Percentiles rank a stretch among this genome's conserved stretches.
These are phyloP conservation scores for Amauroascus niger DNA, from an alignment of 2,329 filamentous ascomycete genomes.

Conservation along the genomic window DNA sequence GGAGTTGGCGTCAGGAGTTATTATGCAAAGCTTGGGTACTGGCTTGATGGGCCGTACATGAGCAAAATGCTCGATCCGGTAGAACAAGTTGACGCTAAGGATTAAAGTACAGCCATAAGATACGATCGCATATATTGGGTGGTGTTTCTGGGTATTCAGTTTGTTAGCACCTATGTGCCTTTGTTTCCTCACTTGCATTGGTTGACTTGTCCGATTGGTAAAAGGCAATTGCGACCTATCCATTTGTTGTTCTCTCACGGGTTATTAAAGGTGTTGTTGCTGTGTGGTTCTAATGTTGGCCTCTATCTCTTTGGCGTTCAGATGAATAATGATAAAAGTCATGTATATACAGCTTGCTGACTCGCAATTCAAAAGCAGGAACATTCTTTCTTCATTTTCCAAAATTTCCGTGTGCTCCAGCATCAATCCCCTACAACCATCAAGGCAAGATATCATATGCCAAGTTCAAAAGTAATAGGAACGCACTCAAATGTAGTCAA, in stretches of 20 bases:
- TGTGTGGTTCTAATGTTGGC: not conserved
- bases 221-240: not conserved
- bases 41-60: constrained; percentile 81
- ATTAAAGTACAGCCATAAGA: not conserved
- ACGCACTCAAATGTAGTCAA: too few relatives aligned
- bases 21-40: constrained; percentile 87
- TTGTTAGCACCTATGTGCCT: not conserved
- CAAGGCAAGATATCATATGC: too few relatives aligned
- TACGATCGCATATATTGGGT: not conserved
- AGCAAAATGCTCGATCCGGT: constrained; percentile 41
- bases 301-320: not conserved
- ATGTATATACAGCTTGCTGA: not conserved
- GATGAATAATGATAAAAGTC: not conserved
- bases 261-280: not conserved
- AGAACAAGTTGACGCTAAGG: constrained; percentile 18
- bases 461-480: too few relatives aligned
- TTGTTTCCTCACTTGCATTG: not conserved
- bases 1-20: constrained; percentile 93
- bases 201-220: not conserved
- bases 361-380: too few relatives aligned
- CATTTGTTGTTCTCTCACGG: not conserved
- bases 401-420: too few relatives aligned
- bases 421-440: too few relatives aligned
- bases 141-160: not conserved
- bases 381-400: too few relatives aligned